Evolutionary conservation across 106 monocot genomes (phyloP).

Genomic region (Gastrodia elata): DNA sequence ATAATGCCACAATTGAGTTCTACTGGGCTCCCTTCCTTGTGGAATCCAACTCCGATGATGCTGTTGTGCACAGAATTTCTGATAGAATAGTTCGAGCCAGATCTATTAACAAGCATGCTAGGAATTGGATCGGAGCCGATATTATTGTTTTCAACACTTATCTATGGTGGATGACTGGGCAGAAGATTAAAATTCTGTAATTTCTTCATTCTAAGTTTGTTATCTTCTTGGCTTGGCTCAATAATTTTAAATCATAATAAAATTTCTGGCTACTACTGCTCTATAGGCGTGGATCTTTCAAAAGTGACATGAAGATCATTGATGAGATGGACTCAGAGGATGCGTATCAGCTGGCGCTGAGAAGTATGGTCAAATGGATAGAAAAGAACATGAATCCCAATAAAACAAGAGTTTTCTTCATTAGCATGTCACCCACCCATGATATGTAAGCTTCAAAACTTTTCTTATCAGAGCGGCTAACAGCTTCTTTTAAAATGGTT

Average conservation of each 20-base stretch:
- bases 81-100: conserved; percentile 55
- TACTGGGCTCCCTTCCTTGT: conserved; percentile 95
- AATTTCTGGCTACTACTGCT: not conserved
- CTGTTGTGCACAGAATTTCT: conserved; percentile 54
- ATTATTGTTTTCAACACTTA: conserved; percentile 81
- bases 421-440: conserved; percentile 90
- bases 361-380: conserved; percentile 67
- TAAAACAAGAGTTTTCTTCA: conserved; percentile 57
- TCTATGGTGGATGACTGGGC: conserved; percentile 93
- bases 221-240: not conserved
- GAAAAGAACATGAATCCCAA: conserved; percentile 62
- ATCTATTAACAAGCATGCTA: conserved; percentile 66
- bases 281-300: conserved; percentile 60
- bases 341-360: conserved; percentile 56
- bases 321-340: conserved; percentile 54
- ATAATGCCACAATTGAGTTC: conserved; percentile 88
- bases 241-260: not conserved
- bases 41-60: conserved; percentile 91
- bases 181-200: conserved; percentile 78
- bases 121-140: conserved; percentile 69
- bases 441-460: conserved; percentile 19
- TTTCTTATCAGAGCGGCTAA: not conserved
- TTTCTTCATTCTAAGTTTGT: not conserved
- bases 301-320: conserved; percentile 50
- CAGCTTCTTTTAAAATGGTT: not conserved